Percentiles rank a stretch among this genome's conserved stretches.
phyloP scores from a whole-genome alignment of 2,329 filamentous ascomycete genomes.

The Clonostachys sp. region DNA sequence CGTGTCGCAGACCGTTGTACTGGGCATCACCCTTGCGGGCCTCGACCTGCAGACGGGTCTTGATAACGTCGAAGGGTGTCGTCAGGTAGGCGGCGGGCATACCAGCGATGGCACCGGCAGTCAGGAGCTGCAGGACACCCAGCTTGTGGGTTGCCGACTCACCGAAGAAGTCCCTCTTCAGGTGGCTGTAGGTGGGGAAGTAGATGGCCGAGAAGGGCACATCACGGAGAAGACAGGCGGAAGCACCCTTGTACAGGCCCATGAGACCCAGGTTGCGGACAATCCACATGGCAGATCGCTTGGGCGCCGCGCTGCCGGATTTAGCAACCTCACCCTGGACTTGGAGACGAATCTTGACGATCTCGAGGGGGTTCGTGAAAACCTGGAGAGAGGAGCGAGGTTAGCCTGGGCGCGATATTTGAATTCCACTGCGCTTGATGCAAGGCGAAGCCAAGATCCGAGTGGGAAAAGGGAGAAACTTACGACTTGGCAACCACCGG shows the following conservation, averaged over 20 bases:
- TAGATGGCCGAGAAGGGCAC: conserved; percentile 98
- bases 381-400: conserved; percentile 45
- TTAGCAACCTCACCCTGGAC: conserved; percentile 96
- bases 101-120: conserved; percentile 88
- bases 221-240: conserved; percentile 89
- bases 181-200: conserved; percentile 92
- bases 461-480: conserved; percentile 31
- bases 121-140: conserved; percentile 84
- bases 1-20: conserved; percentile 85
- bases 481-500: conserved; percentile 94
- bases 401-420: background rate
- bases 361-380: conserved; percentile 97
- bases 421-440: too few species aligned
- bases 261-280: conserved; percentile 90
- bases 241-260: conserved; percentile 94
- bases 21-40: conserved; percentile 88
- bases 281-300: conserved; percentile 96
- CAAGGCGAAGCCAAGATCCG: background rate
- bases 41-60: conserved; percentile 96
- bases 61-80: conserved; percentile 97
- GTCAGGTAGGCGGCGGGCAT: conserved; percentile 94
- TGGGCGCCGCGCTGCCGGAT: conserved; percentile 73
- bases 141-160: conserved; percentile 85
- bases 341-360: conserved; percentile 98
- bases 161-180: conserved; percentile 92